Evolutionary conservation across 768 basidiomycete species (phyloP).

Genomic region (Panaeolus papilionaceus): DNA sequence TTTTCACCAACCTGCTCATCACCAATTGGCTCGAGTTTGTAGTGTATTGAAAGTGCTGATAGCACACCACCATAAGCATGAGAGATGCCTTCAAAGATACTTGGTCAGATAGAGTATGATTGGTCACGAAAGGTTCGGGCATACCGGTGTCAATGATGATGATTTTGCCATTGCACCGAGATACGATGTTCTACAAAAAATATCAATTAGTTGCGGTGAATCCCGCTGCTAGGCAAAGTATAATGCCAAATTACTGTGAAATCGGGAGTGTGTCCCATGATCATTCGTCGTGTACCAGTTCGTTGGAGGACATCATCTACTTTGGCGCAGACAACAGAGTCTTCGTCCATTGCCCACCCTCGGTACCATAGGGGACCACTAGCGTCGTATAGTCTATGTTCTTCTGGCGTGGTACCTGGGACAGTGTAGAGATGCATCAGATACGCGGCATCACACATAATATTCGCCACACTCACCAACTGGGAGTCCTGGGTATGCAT

Average conservation of each 20-base stretch:
- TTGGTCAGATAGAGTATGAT: background rate
- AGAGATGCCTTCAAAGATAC: constrained; percentile 74
- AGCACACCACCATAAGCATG: constrained; percentile 94
- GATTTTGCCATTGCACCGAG: constrained; percentile 89
- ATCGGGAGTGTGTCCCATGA: constrained; percentile 98
- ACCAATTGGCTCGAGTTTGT: constrained; percentile 75
- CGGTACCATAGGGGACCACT: constrained; percentile 96
- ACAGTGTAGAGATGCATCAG: constrained; percentile 25
- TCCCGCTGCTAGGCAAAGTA: background rate
- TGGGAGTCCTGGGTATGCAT: constrained; percentile 8
- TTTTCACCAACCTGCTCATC: constrained; percentile 30
- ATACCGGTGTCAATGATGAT: constrained; percentile 95
- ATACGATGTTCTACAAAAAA: constrained; percentile 67
- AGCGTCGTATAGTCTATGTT: constrained; percentile 71
- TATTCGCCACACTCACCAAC: background rate
- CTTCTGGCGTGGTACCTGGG: constrained; percentile 64
- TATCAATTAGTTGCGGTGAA: background rate
- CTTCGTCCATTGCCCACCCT: constrained; percentile 84
- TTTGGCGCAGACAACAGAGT: constrained; percentile 69
- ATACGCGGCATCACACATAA: too few relatives aligned
- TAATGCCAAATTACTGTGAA: constrained; percentile 58
- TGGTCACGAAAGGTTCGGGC: background rate
- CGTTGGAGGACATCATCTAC: constrained; percentile 74
- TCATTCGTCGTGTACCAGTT: constrained; percentile 85
- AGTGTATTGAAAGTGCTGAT: constrained; percentile 87